Conservation (phyloP, 805 yeast species). For the Groenewaldozyma salmanticensis region DNA sequence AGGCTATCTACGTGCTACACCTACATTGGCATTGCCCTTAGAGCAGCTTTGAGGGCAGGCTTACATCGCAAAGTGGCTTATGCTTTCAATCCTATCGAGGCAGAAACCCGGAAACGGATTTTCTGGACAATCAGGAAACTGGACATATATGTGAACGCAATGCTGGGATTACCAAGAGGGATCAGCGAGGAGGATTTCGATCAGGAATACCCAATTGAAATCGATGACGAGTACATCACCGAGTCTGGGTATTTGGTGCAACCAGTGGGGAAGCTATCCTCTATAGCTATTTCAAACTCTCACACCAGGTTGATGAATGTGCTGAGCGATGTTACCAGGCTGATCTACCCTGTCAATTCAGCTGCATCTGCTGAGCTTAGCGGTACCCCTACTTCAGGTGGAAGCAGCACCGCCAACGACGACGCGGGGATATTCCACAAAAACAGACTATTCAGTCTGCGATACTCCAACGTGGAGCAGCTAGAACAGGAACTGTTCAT, state of each 20-base stretch:
- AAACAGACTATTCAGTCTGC: constrained; percentile 9
- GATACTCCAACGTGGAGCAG: constrained; percentile 37
- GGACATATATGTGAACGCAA: constrained; percentile 82
- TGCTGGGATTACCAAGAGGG: constrained; percentile 76
- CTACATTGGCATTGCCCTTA: constrained; percentile 76
- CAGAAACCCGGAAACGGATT: constrained; percentile 72
- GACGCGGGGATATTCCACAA: constrained; percentile 1
- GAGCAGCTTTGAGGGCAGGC: constrained; percentile 77
- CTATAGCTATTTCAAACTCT: constrained; percentile 73
- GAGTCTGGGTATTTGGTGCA: constrained; percentile 44
- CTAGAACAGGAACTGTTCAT: constrained; percentile 58
- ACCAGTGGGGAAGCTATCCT: constrained; percentile 47
- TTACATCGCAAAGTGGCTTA: constrained; percentile 63
- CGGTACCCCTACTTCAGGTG: constrained; percentile 1
- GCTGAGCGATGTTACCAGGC: constrained; percentile 58
- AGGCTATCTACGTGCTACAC: constrained; percentile 80
- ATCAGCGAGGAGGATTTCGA: constrained; percentile 72
- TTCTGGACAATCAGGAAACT: constrained; percentile 87
- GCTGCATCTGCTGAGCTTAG: no score
- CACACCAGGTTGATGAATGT: constrained; percentile 70
- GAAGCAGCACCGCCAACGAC: not conserved
- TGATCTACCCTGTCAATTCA: constrained; percentile 64
- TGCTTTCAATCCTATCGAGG: constrained; percentile 63
- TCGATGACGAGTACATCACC: constrained; percentile 81
- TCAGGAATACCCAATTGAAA: constrained; percentile 74